Percentiles rank a stretch among this genome's conserved stretches.
Evolutionary conservation across 345 rosid species (phyloP).

Genomic region (Acer negundo): DNA sequence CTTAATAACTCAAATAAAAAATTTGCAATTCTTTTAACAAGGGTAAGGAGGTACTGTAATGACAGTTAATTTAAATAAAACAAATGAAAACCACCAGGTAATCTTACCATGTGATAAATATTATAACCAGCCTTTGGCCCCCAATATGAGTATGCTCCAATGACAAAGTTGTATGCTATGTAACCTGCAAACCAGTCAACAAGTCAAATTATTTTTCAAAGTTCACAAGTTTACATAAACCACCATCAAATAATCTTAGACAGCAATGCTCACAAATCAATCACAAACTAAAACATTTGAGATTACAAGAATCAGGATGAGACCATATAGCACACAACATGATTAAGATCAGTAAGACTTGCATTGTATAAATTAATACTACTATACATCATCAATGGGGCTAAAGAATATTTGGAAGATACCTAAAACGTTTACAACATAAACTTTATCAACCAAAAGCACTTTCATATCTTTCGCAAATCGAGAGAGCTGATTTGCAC

Average conservation of each 20-base stretch:
- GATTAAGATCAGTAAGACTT: conserved; percentile 7
- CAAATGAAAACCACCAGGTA: conserved; percentile 1
- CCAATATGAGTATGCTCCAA: conserved; percentile 99
- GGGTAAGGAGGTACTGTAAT: background rate
- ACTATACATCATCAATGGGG: background rate
- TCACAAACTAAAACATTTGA: background rate
- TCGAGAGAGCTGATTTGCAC: conserved; percentile 44
- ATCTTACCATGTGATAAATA: conserved; percentile 82
- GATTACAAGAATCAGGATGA: background rate
- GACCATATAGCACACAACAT: background rate
- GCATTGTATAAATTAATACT: background rate
- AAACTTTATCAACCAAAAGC: conserved; percentile 72
- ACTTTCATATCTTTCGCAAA: conserved; percentile 73
- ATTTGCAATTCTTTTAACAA: background rate
- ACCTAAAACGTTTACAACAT: conserved; percentile 85
- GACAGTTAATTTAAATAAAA: background rate
- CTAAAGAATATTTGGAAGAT: conserved; percentile 14
- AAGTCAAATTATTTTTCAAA: background rate
- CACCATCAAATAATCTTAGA: background rate
- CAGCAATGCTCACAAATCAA: background rate
- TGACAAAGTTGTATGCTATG: conserved; percentile 84
- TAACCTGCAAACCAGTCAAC: conserved; percentile 53
- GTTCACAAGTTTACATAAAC: background rate
- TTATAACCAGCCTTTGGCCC: conserved; percentile 97
- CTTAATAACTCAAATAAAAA: background rate